A percentile compares a stretch with the other conserved stretches of the same genome.
Conservation (phyloP, 257 asterid genomes). For the Lycium ferocissimum region DNA sequence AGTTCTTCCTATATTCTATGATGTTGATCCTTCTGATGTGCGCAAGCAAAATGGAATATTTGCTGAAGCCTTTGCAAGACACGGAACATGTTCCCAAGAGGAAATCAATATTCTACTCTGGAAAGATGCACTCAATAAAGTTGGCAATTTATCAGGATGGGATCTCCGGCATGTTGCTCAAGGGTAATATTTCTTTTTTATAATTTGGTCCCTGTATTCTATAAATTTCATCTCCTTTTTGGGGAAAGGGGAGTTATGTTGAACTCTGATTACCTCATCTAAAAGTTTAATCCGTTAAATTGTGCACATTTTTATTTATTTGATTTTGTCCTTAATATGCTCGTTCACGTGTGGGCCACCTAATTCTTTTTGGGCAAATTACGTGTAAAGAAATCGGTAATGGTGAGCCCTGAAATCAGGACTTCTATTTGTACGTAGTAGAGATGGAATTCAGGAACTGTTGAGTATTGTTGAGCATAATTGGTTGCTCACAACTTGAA, state of each 20-base stretch:
- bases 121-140: not conserved
- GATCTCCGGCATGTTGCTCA: not conserved
- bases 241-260: not conserved
- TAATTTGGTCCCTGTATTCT: not conserved
- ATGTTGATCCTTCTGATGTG: slow-evolving; percentile 16
- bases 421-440: not conserved
- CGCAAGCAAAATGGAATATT: not conserved
- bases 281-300: no score
- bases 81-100: not conserved
- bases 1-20: slow-evolving; percentile 4
- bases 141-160: slow-evolving; percentile 12
- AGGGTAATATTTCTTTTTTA: not conserved
- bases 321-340: no score
- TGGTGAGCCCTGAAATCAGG: not conserved
- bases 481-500: no score
- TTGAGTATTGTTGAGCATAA: no score
- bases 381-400: not conserved
- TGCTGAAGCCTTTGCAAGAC: not conserved
- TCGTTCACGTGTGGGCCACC: no score
- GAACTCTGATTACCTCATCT: not conserved
- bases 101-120: not conserved
- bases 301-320: no score
- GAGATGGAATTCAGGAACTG: no score
- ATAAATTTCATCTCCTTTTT: not conserved
- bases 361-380: no score